phyloP scores from a whole-genome alignment of 106 monocot species.

The Dendrobium huoshanense region DNA sequence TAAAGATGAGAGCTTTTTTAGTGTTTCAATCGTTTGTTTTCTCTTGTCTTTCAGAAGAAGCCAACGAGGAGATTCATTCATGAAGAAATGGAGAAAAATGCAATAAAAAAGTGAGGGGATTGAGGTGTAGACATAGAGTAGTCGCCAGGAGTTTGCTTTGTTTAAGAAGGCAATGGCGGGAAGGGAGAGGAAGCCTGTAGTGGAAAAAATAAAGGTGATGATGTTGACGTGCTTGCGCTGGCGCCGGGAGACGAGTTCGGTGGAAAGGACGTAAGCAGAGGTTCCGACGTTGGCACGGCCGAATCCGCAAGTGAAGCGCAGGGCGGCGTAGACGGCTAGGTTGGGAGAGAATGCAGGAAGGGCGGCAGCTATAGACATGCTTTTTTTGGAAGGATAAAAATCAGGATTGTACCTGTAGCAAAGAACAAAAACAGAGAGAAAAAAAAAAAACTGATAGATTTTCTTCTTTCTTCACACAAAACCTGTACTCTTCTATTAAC shows the following conservation, averaged over 20 bases:
- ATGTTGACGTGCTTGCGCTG: slow-evolving; percentile 13
- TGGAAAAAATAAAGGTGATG: slow-evolving; percentile 18
- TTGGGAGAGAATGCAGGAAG: slow-evolving; percentile 14
- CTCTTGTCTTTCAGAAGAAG: not conserved
- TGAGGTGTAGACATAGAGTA: not conserved
- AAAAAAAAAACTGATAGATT: too few relatives aligned
- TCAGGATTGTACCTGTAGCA: too few relatives aligned
- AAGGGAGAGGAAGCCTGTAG: not conserved
- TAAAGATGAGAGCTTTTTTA: not conserved
- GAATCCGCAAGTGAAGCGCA: slow-evolving; percentile 20
- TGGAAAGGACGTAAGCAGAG: slow-evolving; percentile 14
- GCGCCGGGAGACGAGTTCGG: slow-evolving; percentile 12
- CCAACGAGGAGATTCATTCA: not conserved
- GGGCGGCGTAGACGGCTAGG: slow-evolving; percentile 11
- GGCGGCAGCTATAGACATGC: slow-evolving; percentile 3
- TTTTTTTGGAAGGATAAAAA: too few relatives aligned
- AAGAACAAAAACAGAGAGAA: too few relatives aligned
- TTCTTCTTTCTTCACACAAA: too few relatives aligned
- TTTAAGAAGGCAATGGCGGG: not conserved
- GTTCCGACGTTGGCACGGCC: slow-evolving; percentile 13
- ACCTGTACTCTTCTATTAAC: too few relatives aligned
- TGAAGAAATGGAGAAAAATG: not conserved
- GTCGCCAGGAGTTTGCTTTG: not conserved
- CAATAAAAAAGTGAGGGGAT: not conserved
- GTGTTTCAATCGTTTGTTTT: not conserved